Evolutionary conservation across 768 basidiomycete genomes (phyloP), one percentile per base, ranked within the genome.

Genomic region (Boletus rubropictus): DNA sequence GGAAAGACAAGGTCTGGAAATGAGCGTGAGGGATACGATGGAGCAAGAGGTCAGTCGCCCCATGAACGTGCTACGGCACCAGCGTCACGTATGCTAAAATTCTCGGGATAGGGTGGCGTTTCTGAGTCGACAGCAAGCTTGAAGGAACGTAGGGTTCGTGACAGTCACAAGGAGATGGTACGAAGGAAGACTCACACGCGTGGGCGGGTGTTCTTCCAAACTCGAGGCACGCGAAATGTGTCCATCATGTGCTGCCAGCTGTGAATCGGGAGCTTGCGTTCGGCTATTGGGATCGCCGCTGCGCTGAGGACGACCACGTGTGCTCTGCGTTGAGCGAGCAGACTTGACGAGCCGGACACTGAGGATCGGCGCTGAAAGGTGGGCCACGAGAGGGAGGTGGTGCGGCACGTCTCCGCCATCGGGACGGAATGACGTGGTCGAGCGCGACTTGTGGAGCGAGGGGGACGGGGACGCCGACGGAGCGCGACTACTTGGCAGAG

Each of bases 31-130:
- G 33, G 44, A 47, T 40, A 52, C 48, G 46, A 54, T 29, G 33
- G 24, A 17, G 45, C 22, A 45, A 36, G 24, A 15, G 48, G 41
- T 66, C 46, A 68, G 56, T 68, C 64, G 10, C 51, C 64, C 64
- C 64, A 66, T 24, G 64, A 66, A 41, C 64, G 60, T 56, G 64
- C 65, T 35, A 66, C 65, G 18, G 66, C 60, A 31, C 64, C 64
- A 45, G 66, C 62, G 46, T 66, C 64, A 46, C 42, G 50, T 39
- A 66, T 58, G 5, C 22, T 54, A 51, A 66, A 68, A 48, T 54
- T 46, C 43, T 66, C 66, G 51, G 58, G 46, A 42, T 36, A 25
- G 27, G 44, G 51, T 46, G 48, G 54, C 37, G 52, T 29, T 46
- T 52, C 55, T 40, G 40, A 29, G 34, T 44, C 25, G 25, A 36